Conservation (phyloP, 2,329 filamentous ascomycete species). For the Aspergillus spinulosporus region DNA sequence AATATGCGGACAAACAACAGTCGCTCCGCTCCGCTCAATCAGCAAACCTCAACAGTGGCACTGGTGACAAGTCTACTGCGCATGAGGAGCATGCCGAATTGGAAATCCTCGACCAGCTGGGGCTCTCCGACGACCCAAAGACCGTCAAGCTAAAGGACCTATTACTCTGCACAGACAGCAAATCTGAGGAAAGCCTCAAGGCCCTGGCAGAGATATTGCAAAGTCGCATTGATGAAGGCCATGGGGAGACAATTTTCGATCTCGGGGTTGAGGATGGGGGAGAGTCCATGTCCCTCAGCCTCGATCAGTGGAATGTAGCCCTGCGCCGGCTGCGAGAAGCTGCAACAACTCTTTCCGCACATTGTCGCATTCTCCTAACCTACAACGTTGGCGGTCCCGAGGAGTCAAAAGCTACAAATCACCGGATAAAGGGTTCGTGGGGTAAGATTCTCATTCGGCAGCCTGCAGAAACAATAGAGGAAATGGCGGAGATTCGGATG, state of each 20-base stretch:
- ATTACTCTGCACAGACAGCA: constrained; percentile 58
- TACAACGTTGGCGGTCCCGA: constrained; percentile 79
- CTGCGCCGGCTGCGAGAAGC: constrained; percentile 65
- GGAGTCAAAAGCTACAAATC: constrained; percentile 65
- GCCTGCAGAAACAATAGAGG: constrained; percentile 70
- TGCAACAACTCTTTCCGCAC: constrained; percentile 65
- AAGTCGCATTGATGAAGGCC: constrained; percentile 73
- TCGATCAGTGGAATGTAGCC: constrained; percentile 73
- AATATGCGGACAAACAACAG: constrained; percentile 96
- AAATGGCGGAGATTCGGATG: constrained; percentile 93
- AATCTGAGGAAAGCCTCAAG: constrained; percentile 60
- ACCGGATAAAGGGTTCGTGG: constrained; percentile 71
- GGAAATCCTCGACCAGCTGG: constrained; percentile 79
- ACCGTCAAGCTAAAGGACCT: constrained; percentile 70
- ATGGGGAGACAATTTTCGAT: constrained; percentile 88
- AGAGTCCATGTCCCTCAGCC: constrained; percentile 75
- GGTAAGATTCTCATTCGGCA: constrained; percentile 87
- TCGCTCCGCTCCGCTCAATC: constrained; percentile 48
- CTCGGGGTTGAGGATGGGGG: constrained; percentile 88
- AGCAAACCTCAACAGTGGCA: constrained; percentile 43
- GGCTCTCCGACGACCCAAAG: constrained; percentile 68
- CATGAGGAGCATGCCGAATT: constrained; percentile 80
- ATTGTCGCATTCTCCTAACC: constrained; percentile 82
- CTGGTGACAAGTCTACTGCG: constrained; percentile 33
- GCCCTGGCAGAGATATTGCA: constrained; percentile 67